phyloP scores from a whole-genome alignment of 2,329 filamentous ascomycete species.

The Fonsecaea monophora region DNA sequence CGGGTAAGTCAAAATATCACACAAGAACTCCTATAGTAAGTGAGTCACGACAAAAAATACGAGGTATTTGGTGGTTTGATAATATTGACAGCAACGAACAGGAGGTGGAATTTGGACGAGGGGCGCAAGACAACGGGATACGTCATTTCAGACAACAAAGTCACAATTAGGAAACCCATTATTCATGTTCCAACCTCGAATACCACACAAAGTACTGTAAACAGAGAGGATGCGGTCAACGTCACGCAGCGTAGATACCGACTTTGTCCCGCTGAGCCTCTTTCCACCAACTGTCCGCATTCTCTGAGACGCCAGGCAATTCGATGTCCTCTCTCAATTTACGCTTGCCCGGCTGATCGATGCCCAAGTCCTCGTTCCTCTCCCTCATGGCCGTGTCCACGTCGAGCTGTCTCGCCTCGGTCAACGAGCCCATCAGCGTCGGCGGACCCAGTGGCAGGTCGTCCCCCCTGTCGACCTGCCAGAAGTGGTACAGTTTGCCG shows the following conservation, averaged over 20 bases:
- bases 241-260: slow-evolving; percentile 34
- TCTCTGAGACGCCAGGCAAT: slow-evolving; percentile 50
- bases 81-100: too few species aligned
- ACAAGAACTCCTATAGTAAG: neutral
- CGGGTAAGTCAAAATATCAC: neutral
- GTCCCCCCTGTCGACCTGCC: slow-evolving; percentile 73
- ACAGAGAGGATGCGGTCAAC: neutral
- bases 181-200: neutral
- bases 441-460: slow-evolving; percentile 66
- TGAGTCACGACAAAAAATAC: neutral
- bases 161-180: neutral
- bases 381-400: slow-evolving; percentile 53
- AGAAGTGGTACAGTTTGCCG: slow-evolving; percentile 84
- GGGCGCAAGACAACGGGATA: neutral
- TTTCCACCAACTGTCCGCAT: slow-evolving; percentile 60
- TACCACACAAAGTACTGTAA: neutral
- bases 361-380: slow-evolving; percentile 62
- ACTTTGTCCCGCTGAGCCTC: slow-evolving; percentile 32
- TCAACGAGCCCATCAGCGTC: slow-evolving; percentile 69
- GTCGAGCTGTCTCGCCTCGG: slow-evolving; percentile 41
- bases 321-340: slow-evolving; percentile 61
- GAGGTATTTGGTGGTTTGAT: too few species aligned
- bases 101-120: slow-evolving; percentile 1
- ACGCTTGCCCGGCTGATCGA: slow-evolving; percentile 60
- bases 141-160: slow-evolving; percentile 19